A percentile compares a stretch with the other conserved stretches of the same genome.
Evolutionary conservation across 768 basidiomycete species (phyloP).

Genomic region (Hygrophorus pudorinus): DNA sequence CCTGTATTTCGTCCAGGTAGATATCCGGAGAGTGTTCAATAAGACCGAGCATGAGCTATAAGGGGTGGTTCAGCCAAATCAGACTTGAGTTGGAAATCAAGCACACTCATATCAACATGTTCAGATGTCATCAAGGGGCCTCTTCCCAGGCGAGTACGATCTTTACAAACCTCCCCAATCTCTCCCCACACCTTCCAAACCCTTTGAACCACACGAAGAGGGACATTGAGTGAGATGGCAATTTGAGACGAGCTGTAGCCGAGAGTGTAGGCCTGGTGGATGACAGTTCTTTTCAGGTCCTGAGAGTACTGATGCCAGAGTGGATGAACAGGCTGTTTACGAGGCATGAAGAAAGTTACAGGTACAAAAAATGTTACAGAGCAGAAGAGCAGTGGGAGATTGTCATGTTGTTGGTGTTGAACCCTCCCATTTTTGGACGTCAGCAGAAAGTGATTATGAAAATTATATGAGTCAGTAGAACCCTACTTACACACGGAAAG

Average conservation of each 20-base stretch:
- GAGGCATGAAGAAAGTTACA: not conserved
- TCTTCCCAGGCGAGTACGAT: constrained; percentile 7
- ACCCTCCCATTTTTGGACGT: too few relatives aligned
- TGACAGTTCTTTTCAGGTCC: constrained; percentile 13
- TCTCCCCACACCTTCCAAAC: constrained; percentile 11
- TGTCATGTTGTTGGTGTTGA: too few relatives aligned
- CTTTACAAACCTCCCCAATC: constrained; percentile 10
- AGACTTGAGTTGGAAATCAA: not conserved
- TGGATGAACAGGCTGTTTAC: not conserved
- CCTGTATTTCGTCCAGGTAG: too few relatives aligned
- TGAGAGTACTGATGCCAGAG: constrained; percentile 12
- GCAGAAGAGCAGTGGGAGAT: too few relatives aligned
- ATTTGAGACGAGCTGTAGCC: constrained; percentile 9
- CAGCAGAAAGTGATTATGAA: too few relatives aligned
- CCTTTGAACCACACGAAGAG: constrained; percentile 14
- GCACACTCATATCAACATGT: constrained; percentile 6
- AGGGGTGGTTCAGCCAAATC: not conserved
- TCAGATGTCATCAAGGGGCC: constrained; percentile 9
- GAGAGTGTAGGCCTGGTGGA: constrained; percentile 11
- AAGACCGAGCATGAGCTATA: constrained; percentile 13
- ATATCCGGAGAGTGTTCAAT: constrained; percentile 14
- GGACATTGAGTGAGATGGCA: constrained; percentile 13
- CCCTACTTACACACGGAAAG: too few relatives aligned
- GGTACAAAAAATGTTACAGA: too few relatives aligned
- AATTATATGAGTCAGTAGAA: too few relatives aligned